A percentile compares a stretch with the other conserved stretches of the same genome.
Evolutionary conservation across 306 rosid species (phyloP).

Genomic region (Vachellia collinsii): DNA sequence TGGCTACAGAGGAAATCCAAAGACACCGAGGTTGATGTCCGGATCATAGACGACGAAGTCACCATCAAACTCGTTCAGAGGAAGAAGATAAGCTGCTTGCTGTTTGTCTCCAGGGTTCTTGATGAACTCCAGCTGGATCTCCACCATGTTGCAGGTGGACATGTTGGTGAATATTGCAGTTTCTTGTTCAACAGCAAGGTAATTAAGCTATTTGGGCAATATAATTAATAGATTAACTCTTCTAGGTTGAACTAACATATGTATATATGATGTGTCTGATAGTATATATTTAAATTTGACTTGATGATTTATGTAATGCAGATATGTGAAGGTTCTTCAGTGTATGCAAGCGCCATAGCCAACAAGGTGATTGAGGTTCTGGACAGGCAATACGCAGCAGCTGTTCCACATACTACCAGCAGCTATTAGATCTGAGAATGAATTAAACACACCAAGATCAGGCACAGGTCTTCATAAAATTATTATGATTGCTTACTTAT

Average conservation of each 20-base stretch:
- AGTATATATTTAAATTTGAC: conserved; percentile 10
- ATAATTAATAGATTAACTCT: neutral
- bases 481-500: neutral
- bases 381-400: conserved; percentile 61
- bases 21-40: conserved; percentile 89
- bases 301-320: conserved; percentile 35
- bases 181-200: conserved; percentile 96
- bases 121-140: conserved; percentile 91
- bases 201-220: neutral
- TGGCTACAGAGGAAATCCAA: conserved; percentile 98
- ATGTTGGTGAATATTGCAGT: conserved; percentile 90
- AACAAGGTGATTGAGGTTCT: conserved; percentile 69
- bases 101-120: conserved; percentile 70
- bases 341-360: conserved; percentile 76
- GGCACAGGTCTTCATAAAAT: neutral
- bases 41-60: conserved; percentile 86
- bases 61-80: conserved; percentile 85
- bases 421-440: conserved; percentile 28
- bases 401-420: conserved; percentile 36
- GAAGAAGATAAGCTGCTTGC: conserved; percentile 72
- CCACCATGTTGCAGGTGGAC: conserved; percentile 96
- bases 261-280: neutral
- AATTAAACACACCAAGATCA: neutral
- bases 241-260: neutral
- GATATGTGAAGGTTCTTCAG: conserved; percentile 75